Conservation (phyloP, 768 basidiomycete genomes). For the Lentinula aciculospora region DNA sequence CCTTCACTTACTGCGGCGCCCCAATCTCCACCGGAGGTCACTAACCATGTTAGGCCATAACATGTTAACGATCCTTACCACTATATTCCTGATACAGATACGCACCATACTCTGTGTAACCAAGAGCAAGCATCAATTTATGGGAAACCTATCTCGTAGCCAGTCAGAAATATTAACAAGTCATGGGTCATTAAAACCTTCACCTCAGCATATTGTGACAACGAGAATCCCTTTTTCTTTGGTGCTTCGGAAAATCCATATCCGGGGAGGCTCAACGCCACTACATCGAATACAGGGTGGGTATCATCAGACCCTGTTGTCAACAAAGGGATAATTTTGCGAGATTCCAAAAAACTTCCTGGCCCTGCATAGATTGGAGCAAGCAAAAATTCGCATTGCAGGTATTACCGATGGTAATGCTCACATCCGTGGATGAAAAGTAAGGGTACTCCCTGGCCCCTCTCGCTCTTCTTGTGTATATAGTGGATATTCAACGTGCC, state of each 20-base stretch:
- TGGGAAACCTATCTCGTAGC: slow-evolving; percentile 12
- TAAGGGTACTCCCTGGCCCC: slow-evolving; percentile 7
- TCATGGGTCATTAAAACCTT: neutral
- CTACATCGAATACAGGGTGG: slow-evolving; percentile 42
- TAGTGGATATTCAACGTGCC: slow-evolving; percentile 22
- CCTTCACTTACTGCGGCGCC: slow-evolving; percentile 13
- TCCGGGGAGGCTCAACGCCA: slow-evolving; percentile 36
- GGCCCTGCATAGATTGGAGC: slow-evolving; percentile 28
- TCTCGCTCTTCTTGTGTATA: slow-evolving; percentile 22
- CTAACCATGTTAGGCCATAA: slow-evolving; percentile 9
- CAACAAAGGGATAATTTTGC: slow-evolving; percentile 35
- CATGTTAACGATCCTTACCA: neutral
- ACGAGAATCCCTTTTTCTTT: slow-evolving; percentile 32
- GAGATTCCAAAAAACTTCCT: slow-evolving; percentile 33
- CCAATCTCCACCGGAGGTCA: slow-evolving; percentile 33
- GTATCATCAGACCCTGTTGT: slow-evolving; percentile 20
- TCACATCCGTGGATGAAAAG: slow-evolving; percentile 5
- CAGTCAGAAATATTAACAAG: too few species aligned
- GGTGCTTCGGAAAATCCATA: slow-evolving; percentile 40
- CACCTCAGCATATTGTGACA: slow-evolving; percentile 31
- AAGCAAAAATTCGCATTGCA: neutral
- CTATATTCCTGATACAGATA: neutral
- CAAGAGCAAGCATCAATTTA: slow-evolving; percentile 28
- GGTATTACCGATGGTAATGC: too few species aligned
- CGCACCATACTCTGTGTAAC: slow-evolving; percentile 27